Percentiles rank a stretch among this genome's conserved stretches.
Conservation (phyloP, 2,329 filamentous ascomycete species). For the Stachybotrys echinatus region DNA sequence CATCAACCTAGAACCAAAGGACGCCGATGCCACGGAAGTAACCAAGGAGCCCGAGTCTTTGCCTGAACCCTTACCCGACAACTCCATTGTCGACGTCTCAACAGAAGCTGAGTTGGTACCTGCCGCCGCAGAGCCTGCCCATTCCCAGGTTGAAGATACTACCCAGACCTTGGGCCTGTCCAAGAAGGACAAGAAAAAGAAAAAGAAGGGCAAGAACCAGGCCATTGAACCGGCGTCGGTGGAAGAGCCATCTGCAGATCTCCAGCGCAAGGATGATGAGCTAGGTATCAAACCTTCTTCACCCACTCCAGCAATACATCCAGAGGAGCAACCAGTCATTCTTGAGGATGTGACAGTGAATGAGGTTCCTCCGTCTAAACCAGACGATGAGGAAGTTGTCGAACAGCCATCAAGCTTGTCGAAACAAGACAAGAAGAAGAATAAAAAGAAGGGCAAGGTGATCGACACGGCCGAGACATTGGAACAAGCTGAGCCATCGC, state of each 20-base stretch:
- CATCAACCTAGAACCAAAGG: no score
- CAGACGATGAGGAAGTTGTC: background rate
- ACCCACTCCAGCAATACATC: background rate
- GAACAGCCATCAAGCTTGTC: no score
- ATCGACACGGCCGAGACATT: no score
- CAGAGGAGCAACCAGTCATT: background rate
- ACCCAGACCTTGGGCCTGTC: conserved; percentile 3
- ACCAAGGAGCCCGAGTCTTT: no score
- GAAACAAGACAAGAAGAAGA: no score
- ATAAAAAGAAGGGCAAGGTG: no score
- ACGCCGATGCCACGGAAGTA: no score
- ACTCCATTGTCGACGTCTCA: no score
- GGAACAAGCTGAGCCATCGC: background rate
- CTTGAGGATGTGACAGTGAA: background rate
- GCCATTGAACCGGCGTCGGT: background rate
- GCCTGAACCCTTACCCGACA: no score
- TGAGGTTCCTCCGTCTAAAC: background rate
- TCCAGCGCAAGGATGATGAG: background rate
- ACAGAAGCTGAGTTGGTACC: no score
- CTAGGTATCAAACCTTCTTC: background rate
- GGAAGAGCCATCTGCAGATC: background rate
- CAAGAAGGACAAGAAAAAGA: conserved; percentile 11
- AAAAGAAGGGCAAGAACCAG: conserved; percentile 8
- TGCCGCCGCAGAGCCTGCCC: background rate
- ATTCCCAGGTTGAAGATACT: background rate